A percentile compares a stretch with the other conserved stretches of the same genome.
Evolutionary conservation across 257 asterid genomes (phyloP).

Genomic region (Scutellaria barbata): DNA sequence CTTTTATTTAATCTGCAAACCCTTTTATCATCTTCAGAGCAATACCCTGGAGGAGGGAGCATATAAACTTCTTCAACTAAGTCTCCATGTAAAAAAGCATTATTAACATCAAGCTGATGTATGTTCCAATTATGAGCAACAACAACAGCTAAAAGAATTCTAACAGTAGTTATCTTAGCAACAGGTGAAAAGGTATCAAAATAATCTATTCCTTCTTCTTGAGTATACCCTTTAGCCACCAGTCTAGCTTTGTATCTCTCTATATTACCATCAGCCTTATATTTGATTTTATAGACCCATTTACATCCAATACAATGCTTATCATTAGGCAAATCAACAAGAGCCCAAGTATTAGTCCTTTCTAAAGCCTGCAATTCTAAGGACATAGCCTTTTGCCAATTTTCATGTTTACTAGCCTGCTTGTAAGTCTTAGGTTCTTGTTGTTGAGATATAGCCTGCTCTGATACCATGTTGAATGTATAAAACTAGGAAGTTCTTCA

Average conservation of each 20-base stretch:
- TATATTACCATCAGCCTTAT: not conserved
- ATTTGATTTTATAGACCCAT: not conserved
- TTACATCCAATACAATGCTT: not conserved
- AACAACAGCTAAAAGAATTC: not conserved
- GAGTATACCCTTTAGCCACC: not conserved
- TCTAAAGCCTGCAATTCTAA: not conserved
- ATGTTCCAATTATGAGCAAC: not conserved
- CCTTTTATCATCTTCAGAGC: not conserved
- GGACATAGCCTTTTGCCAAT: not conserved
- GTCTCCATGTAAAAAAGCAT: not conserved
- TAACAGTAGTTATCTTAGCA: not conserved
- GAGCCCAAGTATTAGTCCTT: not conserved
- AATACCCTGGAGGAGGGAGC: not conserved
- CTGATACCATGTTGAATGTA: too few relatives aligned
- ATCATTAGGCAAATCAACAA: not conserved
- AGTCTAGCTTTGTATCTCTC: not conserved
- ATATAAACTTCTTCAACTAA: not conserved
- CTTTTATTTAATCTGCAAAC: not conserved
- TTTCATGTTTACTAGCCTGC: not conserved
- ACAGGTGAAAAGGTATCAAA: not conserved
- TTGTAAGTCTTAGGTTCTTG: not conserved
- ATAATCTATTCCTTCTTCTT: not conserved
- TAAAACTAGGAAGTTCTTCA: too few relatives aligned
- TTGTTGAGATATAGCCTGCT: too few relatives aligned
- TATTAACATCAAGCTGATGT: too few relatives aligned